These are phyloP conservation scores for Tuber microsphaerosporum DNA, from an alignment of 495 filamentous ascomycete species.

Conservation along the genomic window DNA sequence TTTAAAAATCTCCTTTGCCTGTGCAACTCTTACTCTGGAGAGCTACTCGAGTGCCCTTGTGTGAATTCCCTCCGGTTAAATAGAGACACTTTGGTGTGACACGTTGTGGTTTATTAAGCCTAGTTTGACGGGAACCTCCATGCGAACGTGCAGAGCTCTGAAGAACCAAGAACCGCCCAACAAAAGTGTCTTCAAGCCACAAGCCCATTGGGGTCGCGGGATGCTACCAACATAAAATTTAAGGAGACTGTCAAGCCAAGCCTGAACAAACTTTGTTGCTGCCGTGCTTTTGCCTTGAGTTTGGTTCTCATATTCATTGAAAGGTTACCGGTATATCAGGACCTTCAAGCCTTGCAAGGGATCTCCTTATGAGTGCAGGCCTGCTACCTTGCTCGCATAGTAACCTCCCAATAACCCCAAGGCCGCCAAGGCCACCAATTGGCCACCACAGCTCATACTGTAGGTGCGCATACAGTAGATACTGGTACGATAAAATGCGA, in stretches of 20 bases:
- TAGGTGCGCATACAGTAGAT: too few relatives aligned
- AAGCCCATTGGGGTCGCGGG: not conserved
- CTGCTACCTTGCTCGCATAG: not conserved
- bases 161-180: not conserved
- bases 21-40: conserved; percentile 18
- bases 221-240: not conserved
- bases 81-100: not conserved
- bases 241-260: not conserved
- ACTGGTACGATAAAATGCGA: too few relatives aligned
- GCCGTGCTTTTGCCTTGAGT: not conserved
- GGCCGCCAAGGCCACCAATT: too few relatives aligned
- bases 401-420: too few relatives aligned
- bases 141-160: not conserved
- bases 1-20: not conserved
- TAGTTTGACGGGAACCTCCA: not conserved
- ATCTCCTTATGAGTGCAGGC: not conserved
- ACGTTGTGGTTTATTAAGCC: not conserved
- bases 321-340: too few relatives aligned
- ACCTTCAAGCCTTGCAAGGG: not conserved
- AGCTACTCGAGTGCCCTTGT: not conserved
- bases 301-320: too few relatives aligned
- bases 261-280: not conserved
- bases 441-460: too few relatives aligned
- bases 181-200: conserved; percentile 2
- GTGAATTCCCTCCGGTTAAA: not conserved